Conservation (phyloP, 345 rosid species). For the Diplotaxis tenuifolia region DNA sequence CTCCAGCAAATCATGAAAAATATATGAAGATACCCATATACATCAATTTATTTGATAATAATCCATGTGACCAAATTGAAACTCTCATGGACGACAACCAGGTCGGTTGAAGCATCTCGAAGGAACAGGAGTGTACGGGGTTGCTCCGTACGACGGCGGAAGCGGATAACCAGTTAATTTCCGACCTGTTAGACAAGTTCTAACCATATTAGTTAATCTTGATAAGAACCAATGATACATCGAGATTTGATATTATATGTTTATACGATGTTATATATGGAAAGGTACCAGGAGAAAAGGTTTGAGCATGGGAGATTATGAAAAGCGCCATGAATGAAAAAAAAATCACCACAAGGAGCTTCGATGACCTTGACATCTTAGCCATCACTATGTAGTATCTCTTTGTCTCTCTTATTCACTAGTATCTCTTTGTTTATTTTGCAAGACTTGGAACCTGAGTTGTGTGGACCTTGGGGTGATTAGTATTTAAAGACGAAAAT, state of each 20-base stretch:
- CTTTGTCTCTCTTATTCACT: too few species aligned
- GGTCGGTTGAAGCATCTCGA: not conserved
- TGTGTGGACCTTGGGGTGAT: not conserved
- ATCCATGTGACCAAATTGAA: not conserved
- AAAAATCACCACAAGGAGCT: not conserved
- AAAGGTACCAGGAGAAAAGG: not conserved
- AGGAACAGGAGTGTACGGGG: not conserved
- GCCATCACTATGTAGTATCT: not conserved
- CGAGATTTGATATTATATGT: not conserved
- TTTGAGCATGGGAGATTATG: not conserved
- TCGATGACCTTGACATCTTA: not conserved
- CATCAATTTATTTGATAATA: not conserved
- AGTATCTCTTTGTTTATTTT: not conserved
- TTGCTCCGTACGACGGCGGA: too few species aligned
- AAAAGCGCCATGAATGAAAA: not conserved
- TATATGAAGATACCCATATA: not conserved
- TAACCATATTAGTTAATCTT: not conserved
- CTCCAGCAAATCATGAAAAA: not conserved
- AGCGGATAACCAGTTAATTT: not conserved
- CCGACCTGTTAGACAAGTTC: not conserved
- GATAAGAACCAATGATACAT: not conserved
- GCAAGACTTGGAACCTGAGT: not conserved
- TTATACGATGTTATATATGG: not conserved
- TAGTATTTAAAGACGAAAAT: not conserved
- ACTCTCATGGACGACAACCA: not conserved